These are phyloP conservation scores for Magnusiomyces sp. DNA, from an alignment of 1,139 yeast species.

Conservation along the genomic window DNA sequence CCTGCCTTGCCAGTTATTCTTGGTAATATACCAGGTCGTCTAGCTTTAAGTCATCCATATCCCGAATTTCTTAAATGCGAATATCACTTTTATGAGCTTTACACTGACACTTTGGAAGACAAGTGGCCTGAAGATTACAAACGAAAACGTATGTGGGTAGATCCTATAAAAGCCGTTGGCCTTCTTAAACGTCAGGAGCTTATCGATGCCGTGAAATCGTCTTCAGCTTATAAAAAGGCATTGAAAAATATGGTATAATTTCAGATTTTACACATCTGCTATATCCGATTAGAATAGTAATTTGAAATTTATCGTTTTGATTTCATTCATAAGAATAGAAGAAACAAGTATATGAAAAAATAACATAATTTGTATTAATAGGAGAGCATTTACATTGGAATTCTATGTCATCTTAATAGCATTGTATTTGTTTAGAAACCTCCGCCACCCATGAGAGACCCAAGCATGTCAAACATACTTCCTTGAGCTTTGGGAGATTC, in stretches of 20 bases:
- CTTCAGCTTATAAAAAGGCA: conserved; percentile 35
- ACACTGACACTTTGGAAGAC: conserved; percentile 44
- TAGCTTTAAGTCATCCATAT: conserved; percentile 33
- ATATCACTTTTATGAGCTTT: conserved; percentile 77
- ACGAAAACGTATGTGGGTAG: conserved; percentile 68
- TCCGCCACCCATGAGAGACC: conserved; percentile 13
- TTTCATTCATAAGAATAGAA: too few relatives aligned
- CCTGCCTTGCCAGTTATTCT: conserved; percentile 33
- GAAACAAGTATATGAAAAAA: too few relatives aligned
- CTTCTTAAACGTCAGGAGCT: conserved; percentile 68
- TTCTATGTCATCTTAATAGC: too few relatives aligned
- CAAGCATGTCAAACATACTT: conserved; percentile 50
- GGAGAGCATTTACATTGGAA: too few relatives aligned
- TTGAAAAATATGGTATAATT: too few relatives aligned
- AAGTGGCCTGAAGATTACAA: conserved; percentile 66
- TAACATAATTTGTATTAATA: too few relatives aligned
- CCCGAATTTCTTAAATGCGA: conserved; percentile 55
- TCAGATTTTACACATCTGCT: too few relatives aligned
- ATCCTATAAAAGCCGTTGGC: conserved; percentile 60
- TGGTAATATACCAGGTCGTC: conserved; percentile 62
- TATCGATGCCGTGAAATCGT: conserved; percentile 51
- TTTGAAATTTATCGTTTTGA: too few relatives aligned
- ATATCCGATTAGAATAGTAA: too few relatives aligned
- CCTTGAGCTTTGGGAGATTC: conserved; percentile 43
- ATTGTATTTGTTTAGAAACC: not conserved